A percentile compares a stretch with the other conserved stretches of the same genome.
These are phyloP conservation scores for Komagataella kurtzmanii DNA, from an alignment of 805 yeast species.

Conservation along the genomic window DNA sequence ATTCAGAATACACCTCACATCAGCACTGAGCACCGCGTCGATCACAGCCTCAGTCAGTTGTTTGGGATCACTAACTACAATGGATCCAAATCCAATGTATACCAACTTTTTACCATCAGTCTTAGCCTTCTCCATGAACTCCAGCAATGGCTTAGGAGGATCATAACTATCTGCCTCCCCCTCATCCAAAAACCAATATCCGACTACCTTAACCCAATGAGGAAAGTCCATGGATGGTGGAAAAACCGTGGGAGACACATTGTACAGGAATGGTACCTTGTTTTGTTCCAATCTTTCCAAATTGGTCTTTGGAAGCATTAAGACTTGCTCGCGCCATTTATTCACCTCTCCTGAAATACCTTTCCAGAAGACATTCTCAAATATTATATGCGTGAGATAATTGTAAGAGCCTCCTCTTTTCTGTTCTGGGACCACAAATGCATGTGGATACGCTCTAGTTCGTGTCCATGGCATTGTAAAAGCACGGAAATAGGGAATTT, in stretches of 20 bases:
- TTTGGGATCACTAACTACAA: constrained; percentile 75
- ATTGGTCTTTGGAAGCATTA: constrained; percentile 56
- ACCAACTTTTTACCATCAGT: constrained; percentile 55
- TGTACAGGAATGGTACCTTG: constrained; percentile 79
- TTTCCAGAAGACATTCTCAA: constrained; percentile 88
- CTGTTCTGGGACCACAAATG: constrained; percentile 89
- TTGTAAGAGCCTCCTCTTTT: constrained; percentile 89
- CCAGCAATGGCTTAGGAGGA: constrained; percentile 45
- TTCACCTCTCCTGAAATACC: constrained; percentile 83
- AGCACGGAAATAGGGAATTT: constrained; percentile 85
- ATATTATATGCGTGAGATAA: constrained; percentile 82
- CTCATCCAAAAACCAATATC: constrained; percentile 88
- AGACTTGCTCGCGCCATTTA: constrained; percentile 64
- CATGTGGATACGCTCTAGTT: constrained; percentile 93
- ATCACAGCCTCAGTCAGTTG: constrained; percentile 67
- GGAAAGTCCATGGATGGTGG: constrained; percentile 91
- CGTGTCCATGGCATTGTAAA: constrained; percentile 99
- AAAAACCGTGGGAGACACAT: constrained; percentile 75
- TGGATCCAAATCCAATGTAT: constrained; percentile 92
- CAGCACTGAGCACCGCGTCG: constrained; percentile 69
- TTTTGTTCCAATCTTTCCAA: constrained; percentile 60
- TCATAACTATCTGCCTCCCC: constrained; percentile 30
- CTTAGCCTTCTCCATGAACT: constrained; percentile 53
- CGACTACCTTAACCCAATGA: constrained; percentile 93
- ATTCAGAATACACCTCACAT: constrained; percentile 74